These are phyloP conservation scores for Backusella tuberculispora DNA, from an alignment of 192 early-diverging fungal genomes.

Conservation along the genomic window DNA sequence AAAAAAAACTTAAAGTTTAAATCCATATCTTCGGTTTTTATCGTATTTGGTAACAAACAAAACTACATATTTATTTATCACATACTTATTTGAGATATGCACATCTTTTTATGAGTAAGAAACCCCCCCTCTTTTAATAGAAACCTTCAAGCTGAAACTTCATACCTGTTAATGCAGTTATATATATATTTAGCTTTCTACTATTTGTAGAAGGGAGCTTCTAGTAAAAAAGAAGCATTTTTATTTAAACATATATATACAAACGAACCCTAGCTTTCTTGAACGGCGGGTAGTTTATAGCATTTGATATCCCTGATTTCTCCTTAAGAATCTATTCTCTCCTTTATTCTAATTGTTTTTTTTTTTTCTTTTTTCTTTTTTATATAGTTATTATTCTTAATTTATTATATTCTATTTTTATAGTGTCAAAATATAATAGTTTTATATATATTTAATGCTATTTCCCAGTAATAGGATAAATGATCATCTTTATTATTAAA, in stretches of 20 bases:
- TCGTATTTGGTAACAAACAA: neutral
- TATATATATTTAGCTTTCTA: slow-evolving; percentile 2
- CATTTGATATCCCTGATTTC: neutral
- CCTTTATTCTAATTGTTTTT: neutral
- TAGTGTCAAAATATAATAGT: neutral
- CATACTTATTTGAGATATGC: slow-evolving; percentile 8
- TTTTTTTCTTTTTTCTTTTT: no score
- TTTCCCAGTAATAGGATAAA: neutral
- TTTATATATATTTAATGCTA: neutral
- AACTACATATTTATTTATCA: neutral
- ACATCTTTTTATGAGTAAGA: neutral
- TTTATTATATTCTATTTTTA: neutral
- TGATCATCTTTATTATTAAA: neutral
- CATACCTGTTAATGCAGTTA: slow-evolving; percentile 4
- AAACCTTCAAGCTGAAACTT: neutral
- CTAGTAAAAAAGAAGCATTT: neutral
- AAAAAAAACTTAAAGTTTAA: neutral
- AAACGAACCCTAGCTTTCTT: slow-evolving; percentile 5
- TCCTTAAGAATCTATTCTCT: neutral
- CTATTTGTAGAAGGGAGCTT: neutral
- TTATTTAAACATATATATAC: slow-evolving; percentile 16
- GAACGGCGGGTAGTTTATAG: slow-evolving; percentile 7
- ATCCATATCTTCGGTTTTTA: slow-evolving; percentile 4
- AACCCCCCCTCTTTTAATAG: neutral
- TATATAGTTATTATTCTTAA: no score